A percentile compares a stretch with the other conserved stretches of the same genome.
Evolutionary conservation across 2,329 filamentous ascomycete genomes (phyloP).

Genomic region (Alternaria consortialis): DNA sequence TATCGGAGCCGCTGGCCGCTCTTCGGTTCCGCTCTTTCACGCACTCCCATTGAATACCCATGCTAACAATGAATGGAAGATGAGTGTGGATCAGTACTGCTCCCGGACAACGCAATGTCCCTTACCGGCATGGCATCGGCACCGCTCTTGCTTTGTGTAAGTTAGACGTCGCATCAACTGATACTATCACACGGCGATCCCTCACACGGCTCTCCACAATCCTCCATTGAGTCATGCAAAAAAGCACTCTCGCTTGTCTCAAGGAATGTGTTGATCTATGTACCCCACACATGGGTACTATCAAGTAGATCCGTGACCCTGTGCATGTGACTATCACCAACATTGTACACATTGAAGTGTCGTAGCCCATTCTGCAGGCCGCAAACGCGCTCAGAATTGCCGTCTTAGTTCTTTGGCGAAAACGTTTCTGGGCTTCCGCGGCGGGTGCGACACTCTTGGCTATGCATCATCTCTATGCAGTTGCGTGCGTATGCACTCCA

Average conservation of each 20-base stretch:
- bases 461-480: neutral
- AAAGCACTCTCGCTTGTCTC: neutral
- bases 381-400: neutral
- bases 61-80: neutral
- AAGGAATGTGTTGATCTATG: neutral
- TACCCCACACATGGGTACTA: neutral
- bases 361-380: neutral
- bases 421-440: neutral
- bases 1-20: neutral
- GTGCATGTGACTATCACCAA: neutral
- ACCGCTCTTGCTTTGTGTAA: neutral
- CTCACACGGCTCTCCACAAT: constrained; percentile 1
- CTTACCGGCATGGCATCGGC: neutral
- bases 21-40: neutral
- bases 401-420: neutral
- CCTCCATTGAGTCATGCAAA: neutral
- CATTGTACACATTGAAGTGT: neutral
- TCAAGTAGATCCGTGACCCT: neutral
- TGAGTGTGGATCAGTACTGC: neutral
- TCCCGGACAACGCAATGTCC: neutral
- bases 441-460: neutral
- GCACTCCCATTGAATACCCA: neutral
- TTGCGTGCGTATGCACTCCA: neutral
- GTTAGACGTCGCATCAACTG: neutral
- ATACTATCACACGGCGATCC: constrained; percentile 1